A percentile compares a stretch with the other conserved stretches of the same genome.
phyloP scores from a whole-genome alignment of 306 rosid species.

The Styphnolobium japonicum region DNA sequence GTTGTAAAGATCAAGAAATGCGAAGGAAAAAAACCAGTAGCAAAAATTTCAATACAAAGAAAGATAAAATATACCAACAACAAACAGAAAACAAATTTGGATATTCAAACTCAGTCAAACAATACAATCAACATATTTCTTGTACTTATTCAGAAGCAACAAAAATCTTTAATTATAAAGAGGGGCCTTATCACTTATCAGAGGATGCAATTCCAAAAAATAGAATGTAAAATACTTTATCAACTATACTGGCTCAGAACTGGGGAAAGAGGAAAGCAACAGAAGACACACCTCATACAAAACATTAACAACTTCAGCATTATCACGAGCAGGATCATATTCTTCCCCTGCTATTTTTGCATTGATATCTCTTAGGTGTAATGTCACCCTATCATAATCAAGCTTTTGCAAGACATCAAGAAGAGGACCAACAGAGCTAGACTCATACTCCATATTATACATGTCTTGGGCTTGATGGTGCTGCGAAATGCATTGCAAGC shows the following conservation, averaged over 20 bases:
- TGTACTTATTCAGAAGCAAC: constrained; percentile 16
- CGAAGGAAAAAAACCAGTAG: background rate
- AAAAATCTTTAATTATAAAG: background rate
- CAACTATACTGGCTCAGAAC: constrained; percentile 1
- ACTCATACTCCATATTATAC: constrained; percentile 71
- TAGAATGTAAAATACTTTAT: constrained; percentile 8
- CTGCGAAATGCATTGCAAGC: constrained; percentile 85
- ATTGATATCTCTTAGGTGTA: constrained; percentile 62
- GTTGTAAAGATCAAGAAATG: background rate
- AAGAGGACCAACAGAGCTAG: constrained; percentile 80
- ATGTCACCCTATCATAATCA: constrained; percentile 78
- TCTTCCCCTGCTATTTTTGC: constrained; percentile 48
- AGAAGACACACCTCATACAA: constrained; percentile 69
- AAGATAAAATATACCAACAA: background rate
- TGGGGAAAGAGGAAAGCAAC: constrained; percentile 2
- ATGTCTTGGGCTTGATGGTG: constrained; percentile 82
- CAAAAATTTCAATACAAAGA: background rate
- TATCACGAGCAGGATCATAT: constrained; percentile 62
- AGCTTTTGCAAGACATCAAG: constrained; percentile 74
- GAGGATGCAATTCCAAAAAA: constrained; percentile 7
- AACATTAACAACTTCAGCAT: constrained; percentile 71
- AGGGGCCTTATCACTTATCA: background rate
- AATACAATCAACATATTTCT: constrained; percentile 12
- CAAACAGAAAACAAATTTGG: constrained; percentile 13
- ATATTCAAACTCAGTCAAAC: background rate